Percentiles rank a stretch among this genome's conserved stretches.
These are phyloP conservation scores for Lentinula raphanica DNA, from an alignment of 768 basidiomycete genomes.

Conservation along the genomic window DNA sequence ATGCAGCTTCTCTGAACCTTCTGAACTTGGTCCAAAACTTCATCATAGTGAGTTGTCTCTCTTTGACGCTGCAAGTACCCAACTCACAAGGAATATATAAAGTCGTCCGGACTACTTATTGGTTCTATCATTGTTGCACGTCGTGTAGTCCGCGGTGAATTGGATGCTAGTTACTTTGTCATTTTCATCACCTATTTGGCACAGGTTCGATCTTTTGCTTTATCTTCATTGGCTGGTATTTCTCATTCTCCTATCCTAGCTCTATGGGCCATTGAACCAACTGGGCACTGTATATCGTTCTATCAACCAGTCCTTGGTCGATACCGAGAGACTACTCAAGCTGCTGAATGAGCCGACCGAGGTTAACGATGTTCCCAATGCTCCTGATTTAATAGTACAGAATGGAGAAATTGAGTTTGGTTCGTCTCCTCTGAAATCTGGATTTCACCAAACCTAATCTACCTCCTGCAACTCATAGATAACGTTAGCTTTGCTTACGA, in stretches of 20 bases:
- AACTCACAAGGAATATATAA: conserved; percentile 4
- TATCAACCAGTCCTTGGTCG: conserved; percentile 69
- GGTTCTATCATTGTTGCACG: conserved; percentile 77
- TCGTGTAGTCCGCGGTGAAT: conserved; percentile 52
- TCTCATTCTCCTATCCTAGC: conserved; percentile 26
- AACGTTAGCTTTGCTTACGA: conserved; percentile 89
- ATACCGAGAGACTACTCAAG: conserved; percentile 79
- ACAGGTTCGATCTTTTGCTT: conserved; percentile 41
- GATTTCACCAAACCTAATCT: not conserved
- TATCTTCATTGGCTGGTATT: not conserved
- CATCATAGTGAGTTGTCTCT: conserved; percentile 54
- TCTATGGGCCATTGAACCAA: conserved; percentile 72
- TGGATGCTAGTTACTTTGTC: conserved; percentile 59
- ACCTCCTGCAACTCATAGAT: conserved; percentile 34
- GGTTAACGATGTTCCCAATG: conserved; percentile 74
- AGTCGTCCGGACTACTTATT: conserved; percentile 75
- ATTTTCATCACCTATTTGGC: conserved; percentile 79
- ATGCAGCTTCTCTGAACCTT: conserved; percentile 61
- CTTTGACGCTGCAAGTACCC: not conserved
- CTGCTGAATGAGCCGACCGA: conserved; percentile 80
- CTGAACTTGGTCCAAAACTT: conserved; percentile 78
- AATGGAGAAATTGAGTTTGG: conserved; percentile 87
- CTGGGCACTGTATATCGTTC: conserved; percentile 77
- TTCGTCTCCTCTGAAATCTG: conserved; percentile 24
- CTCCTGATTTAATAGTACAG: conserved; percentile 64